phyloP scores from a whole-genome alignment of 1,284 basidiomycete species.

The Cerioporus squamosus region DNA sequence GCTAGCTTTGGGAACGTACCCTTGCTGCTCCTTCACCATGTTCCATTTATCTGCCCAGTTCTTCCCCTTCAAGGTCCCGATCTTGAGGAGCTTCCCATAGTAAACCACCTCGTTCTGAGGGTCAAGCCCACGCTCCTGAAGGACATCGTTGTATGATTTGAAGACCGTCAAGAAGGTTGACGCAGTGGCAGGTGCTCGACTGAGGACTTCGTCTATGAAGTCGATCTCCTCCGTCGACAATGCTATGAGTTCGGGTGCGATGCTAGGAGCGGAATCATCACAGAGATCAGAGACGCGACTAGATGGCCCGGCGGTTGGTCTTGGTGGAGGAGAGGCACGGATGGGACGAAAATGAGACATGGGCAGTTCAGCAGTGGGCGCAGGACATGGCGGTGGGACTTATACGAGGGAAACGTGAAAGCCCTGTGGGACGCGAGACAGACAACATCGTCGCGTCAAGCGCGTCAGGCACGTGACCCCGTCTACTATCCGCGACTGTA shows the following conservation, averaged over 20 bases:
- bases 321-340: slow-evolving; percentile 37
- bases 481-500: too few relatives aligned
- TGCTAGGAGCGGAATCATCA: slow-evolving; percentile 50
- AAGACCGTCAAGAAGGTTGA: slow-evolving; percentile 78
- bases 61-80: slow-evolving; percentile 75
- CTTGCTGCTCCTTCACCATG: slow-evolving; percentile 61
- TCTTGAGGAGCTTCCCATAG: slow-evolving; percentile 77
- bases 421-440: too few relatives aligned
- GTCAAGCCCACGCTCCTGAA: slow-evolving; percentile 74
- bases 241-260: slow-evolving; percentile 59
- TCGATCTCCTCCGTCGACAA: slow-evolving; percentile 66
- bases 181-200: slow-evolving; percentile 62
- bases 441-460: slow-evolving; percentile 15
- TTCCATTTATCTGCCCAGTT: slow-evolving; percentile 82
- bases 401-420: too few relatives aligned
- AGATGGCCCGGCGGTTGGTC: slow-evolving; percentile 20
- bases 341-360: slow-evolving; percentile 37
- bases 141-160: slow-evolving; percentile 79
- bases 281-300: slow-evolving; percentile 26
- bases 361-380: slow-evolving; percentile 3
- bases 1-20: slow-evolving; percentile 34
- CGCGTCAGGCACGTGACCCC: slow-evolving; percentile 25
- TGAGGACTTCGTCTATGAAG: slow-evolving; percentile 74
- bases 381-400: slow-evolving; percentile 4
- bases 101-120: slow-evolving; percentile 78